Base-by-base conservation (phyloP, 768 basidiomycete species). In the Russula olivacea region DNA sequence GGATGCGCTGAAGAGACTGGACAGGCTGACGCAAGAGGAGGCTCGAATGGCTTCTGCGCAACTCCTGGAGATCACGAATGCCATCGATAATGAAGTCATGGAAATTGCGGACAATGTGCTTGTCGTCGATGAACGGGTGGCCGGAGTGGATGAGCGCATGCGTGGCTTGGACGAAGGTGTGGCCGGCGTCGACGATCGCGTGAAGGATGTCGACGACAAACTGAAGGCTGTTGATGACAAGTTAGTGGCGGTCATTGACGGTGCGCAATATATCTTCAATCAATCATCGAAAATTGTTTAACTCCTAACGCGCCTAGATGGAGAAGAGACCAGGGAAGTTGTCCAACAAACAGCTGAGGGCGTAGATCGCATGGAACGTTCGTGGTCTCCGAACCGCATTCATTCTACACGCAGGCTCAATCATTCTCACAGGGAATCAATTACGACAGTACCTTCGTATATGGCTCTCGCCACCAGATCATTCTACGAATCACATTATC, bases 391-490 rank as follows among this genome's bases (percentile, higher is more conserved):
- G 4, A 34, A 25, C 7, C 9, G 21, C 15, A 10, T 28, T n/a
- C 2, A 7, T 36, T 14, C 17, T 6, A 4, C 1, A 2, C 41
- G 11, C 30, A 14, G 0, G 8, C 32, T 47, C 19, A 40, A 21
- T 2, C 21, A 19, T n/a, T 4, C 5, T 19, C 6, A 7, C 23
- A 61, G 59, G 28, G 11, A 47, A 34, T 19, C 32, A 38, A 23
- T 17, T 61, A 45, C 41, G 15, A 4, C 3, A 28, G 3, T 6
- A 6, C 9, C 11, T 61, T 28, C 21, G 32, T 2, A 28, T 19
- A 17, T 61, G 59, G 59, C 52, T 61, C 32, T 61, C 59, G 2
- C 59, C 59, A 25, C n/a, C 52, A 8, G 53, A 61, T n/a, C 59
- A 52, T 7, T 53, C 45, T 15, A 54, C 41, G 0, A 61, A 61